Conservation (phyloP, 2,329 filamentous ascomycete species). For the Clonostachys chloroleuca region DNA sequence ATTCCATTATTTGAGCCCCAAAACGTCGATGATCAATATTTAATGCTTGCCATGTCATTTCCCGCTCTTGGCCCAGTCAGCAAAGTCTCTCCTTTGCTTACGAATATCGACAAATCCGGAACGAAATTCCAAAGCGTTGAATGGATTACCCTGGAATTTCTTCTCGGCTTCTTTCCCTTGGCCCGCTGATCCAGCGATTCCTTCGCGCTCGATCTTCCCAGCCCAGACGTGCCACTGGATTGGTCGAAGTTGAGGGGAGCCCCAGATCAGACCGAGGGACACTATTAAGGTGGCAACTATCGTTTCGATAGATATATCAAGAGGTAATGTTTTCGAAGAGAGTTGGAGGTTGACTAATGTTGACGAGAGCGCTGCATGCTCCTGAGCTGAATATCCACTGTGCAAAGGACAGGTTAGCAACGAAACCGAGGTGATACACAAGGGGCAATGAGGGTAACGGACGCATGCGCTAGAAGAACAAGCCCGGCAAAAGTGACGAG, state of each 20-base stretch:
- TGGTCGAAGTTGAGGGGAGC: slow-evolving; percentile 74
- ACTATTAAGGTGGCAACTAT: slow-evolving; percentile 75
- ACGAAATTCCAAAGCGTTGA: slow-evolving; percentile 71
- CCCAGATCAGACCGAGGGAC: slow-evolving; percentile 76
- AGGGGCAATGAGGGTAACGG: slow-evolving; percentile 28
- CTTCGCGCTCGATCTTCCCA: slow-evolving; percentile 77
- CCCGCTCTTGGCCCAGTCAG: slow-evolving; percentile 59
- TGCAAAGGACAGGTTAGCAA: neutral
- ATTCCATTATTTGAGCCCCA: too few species aligned
- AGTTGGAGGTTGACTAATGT: slow-evolving; percentile 39
- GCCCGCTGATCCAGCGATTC: slow-evolving; percentile 51
- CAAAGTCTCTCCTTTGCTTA: slow-evolving; percentile 74
- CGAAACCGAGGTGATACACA: neutral
- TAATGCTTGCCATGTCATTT: slow-evolving; percentile 6
- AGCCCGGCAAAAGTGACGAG: slow-evolving; percentile 70
- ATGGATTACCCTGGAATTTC: slow-evolving; percentile 74
- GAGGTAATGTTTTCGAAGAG: slow-evolving; percentile 54
- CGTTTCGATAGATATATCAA: slow-evolving; percentile 86
- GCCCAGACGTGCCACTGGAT: slow-evolving; percentile 82
- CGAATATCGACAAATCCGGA: slow-evolving; percentile 86
- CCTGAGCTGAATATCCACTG: slow-evolving; percentile 95
- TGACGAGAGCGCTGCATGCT: slow-evolving; percentile 74
- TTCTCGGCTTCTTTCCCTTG: slow-evolving; percentile 63
- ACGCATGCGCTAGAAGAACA: slow-evolving; percentile 83
- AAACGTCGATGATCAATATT: too few species aligned